phyloP scores from a whole-genome alignment of 2,329 filamentous ascomycete species.

The Hysterium pulicare region DNA sequence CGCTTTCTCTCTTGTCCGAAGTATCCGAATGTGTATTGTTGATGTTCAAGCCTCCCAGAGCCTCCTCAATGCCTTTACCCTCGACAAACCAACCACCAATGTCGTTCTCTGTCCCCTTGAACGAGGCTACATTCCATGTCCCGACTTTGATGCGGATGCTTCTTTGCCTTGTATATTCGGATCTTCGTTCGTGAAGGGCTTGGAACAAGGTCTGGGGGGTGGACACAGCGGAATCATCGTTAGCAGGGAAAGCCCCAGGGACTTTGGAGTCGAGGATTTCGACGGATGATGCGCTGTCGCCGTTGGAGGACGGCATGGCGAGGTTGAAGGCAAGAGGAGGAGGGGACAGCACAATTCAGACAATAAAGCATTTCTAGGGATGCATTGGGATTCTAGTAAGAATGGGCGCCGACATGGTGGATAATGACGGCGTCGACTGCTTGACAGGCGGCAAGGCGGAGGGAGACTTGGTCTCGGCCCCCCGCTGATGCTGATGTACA shows the following conservation, averaged over 20 bases:
- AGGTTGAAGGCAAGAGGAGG: slow-evolving; percentile 8
- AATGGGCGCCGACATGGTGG: neutral
- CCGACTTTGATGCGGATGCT: slow-evolving; percentile 83
- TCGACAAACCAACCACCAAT: slow-evolving; percentile 83
- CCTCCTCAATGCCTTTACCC: slow-evolving; percentile 66
- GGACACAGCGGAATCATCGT: slow-evolving; percentile 24
- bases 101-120: slow-evolving; percentile 82
- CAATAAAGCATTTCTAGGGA: slow-evolving; percentile 6
- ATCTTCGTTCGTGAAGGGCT: slow-evolving; percentile 66
- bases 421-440: slow-evolving; percentile 5
- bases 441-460: too few relatives aligned
- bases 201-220: slow-evolving; percentile 51
- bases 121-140: slow-evolving; percentile 89
- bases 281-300: slow-evolving; percentile 16
- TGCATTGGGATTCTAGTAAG: neutral
- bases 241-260: slow-evolving; percentile 49
- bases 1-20: slow-evolving; percentile 41
- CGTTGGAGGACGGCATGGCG: slow-evolving; percentile 24
- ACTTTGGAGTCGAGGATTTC: slow-evolving; percentile 43
- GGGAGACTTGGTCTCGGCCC: too few relatives aligned
- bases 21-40: slow-evolving; percentile 23
- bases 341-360: neutral
- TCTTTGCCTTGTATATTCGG: slow-evolving; percentile 74
- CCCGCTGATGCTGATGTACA: too few relatives aligned
- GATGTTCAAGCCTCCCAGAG: slow-evolving; percentile 53